A percentile compares a stretch with the other conserved stretches of the same genome.
Evolutionary conservation across 495 filamentous ascomycete genomes (phyloP).

Genomic region (Aspergillus sclerotioniger): DNA sequence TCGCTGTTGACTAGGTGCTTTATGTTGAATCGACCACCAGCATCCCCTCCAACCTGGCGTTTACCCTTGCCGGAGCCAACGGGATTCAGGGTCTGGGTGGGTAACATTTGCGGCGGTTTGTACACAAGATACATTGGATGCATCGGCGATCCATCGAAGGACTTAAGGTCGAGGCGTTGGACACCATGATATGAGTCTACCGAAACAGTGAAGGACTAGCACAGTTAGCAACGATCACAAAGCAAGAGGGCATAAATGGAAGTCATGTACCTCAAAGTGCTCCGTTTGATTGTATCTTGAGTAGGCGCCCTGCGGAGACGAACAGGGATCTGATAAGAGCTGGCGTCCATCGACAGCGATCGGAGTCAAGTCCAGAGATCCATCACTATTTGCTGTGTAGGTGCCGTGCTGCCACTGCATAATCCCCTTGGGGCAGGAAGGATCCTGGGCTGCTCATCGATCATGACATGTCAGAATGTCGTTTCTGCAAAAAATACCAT

Average conservation of each 20-base stretch:
- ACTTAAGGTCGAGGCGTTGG: conserved; percentile 63
- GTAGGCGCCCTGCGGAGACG: conserved; percentile 50
- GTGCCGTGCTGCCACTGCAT: conserved; percentile 80
- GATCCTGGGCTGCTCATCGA: conserved; percentile 51
- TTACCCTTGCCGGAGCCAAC: conserved; percentile 40
- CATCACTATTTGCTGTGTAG: conserved; percentile 53
- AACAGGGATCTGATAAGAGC: conserved; percentile 66
- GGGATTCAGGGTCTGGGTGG: conserved; percentile 67
- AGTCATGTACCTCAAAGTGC: conserved; percentile 54
- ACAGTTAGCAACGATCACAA: conserved; percentile 15
- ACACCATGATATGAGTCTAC: conserved; percentile 62
- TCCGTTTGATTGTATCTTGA: conserved; percentile 70
- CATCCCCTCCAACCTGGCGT: conserved; percentile 21
- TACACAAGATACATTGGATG: conserved; percentile 73
- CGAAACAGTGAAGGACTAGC: conserved; percentile 60
- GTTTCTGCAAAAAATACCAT: neutral
- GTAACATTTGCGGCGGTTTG: conserved; percentile 71
- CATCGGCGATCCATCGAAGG: conserved; percentile 64
- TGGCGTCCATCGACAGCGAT: conserved; percentile 71
- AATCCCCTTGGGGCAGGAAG: conserved; percentile 64
- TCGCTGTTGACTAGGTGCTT: conserved; percentile 41
- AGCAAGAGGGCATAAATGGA: neutral
- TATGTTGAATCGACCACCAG: conserved; percentile 40
- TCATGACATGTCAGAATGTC: neutral
- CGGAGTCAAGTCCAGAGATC: conserved; percentile 59